These are phyloP conservation scores for Firmiana major DNA, from an alignment of 345 rosid species.

Conservation along the genomic window DNA sequence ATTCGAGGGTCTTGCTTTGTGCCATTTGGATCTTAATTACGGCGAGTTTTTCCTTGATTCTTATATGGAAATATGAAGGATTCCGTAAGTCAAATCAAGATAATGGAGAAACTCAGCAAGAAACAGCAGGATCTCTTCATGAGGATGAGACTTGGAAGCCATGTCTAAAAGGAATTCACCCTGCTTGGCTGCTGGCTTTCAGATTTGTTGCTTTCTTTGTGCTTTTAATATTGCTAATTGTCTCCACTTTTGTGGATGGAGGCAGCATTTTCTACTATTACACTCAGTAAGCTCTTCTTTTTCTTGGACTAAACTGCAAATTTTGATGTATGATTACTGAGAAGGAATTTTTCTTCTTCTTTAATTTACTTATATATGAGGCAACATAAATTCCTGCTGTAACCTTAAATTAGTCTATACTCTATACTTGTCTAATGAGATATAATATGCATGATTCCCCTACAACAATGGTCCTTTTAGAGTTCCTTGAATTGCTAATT, in stretches of 20 bases:
- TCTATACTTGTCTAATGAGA: not conserved
- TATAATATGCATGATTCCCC: not conserved
- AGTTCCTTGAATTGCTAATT: constrained; percentile 2
- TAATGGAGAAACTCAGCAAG: constrained; percentile 34
- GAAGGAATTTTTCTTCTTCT: not conserved
- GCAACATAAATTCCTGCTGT: not conserved
- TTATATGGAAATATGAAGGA: constrained; percentile 66
- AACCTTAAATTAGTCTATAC: not conserved
- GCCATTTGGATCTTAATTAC: constrained; percentile 48
- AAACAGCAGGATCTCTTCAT: constrained; percentile 44
- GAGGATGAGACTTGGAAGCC: constrained; percentile 91
- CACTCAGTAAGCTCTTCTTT: constrained; percentile 66
- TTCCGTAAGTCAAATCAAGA: constrained; percentile 6
- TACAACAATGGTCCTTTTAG: not conserved
- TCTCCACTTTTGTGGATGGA: constrained; percentile 53
- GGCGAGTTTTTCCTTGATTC: constrained; percentile 30
- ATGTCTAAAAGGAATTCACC: constrained; percentile 74
- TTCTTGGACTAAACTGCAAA: not conserved
- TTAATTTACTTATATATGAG: not conserved
- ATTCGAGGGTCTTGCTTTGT: constrained; percentile 82
- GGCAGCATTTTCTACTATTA: constrained; percentile 83
- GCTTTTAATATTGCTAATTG: constrained; percentile 52
- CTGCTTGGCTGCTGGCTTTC: constrained; percentile 87
- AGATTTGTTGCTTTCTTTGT: constrained; percentile 60
- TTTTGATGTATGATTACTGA: not conserved